phyloP scores from a whole-genome alignment of 2,329 filamentous ascomycete genomes.

The Cladosporium phlei region DNA sequence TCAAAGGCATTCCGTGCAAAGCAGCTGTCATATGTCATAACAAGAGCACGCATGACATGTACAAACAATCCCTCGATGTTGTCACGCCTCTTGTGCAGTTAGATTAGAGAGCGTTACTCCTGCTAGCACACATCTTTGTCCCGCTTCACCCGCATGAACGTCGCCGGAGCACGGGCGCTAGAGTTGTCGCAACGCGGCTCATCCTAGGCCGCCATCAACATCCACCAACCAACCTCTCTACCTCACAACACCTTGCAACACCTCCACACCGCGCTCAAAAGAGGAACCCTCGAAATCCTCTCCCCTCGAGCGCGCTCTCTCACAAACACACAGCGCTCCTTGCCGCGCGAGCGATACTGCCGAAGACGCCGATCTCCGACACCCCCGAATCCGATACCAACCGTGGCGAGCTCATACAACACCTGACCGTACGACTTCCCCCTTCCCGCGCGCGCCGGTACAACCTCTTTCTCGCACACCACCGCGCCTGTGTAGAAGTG shows the following conservation, averaged over 20 bases:
- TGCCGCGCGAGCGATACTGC: slow-evolving; percentile 3
- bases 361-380: slow-evolving; percentile 12
- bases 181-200: too few relatives aligned
- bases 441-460: not conserved
- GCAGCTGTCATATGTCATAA: too few relatives aligned
- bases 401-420: slow-evolving; percentile 14
- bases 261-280: slow-evolving; percentile 1
- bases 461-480: too few relatives aligned
- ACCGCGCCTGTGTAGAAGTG: not conserved
- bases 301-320: slow-evolving; percentile 5
- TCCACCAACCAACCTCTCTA: not conserved
- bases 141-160: too few relatives aligned
- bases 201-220: too few relatives aligned
- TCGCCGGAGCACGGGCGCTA: too few relatives aligned
- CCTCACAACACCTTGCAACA: slow-evolving; percentile 1
- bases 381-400: slow-evolving; percentile 8
- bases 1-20: too few relatives aligned
- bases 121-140: too few relatives aligned
- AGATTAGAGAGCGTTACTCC: too few relatives aligned
- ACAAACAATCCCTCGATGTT: too few relatives aligned
- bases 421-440: slow-evolving; percentile 8
- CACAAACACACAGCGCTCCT: slow-evolving; percentile 2
- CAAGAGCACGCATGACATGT: too few relatives aligned
- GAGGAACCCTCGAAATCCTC: not conserved
- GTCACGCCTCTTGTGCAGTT: too few relatives aligned